These are phyloP conservation scores for Neofusicoccum ribis DNA, from an alignment of 2,329 filamentous ascomycete species.

Conservation along the genomic window DNA sequence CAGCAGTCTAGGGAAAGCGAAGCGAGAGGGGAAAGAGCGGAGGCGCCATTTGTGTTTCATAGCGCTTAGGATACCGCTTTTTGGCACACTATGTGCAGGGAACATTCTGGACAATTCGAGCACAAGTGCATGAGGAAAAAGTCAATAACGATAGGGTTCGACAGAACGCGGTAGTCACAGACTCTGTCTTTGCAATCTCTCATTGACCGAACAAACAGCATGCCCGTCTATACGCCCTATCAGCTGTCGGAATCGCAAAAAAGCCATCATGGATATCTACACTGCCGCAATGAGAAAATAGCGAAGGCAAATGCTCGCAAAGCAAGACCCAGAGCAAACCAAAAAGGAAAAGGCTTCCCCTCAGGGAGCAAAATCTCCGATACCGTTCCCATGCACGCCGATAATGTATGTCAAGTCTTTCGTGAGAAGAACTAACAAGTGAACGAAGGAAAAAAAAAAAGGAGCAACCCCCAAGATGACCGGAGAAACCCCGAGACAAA, in stretches of 20 bases:
- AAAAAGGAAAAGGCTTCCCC: neutral
- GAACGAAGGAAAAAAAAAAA: neutral
- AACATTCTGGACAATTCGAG: neutral
- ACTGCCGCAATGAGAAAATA: neutral
- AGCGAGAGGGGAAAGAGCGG: neutral
- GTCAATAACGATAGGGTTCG: neutral
- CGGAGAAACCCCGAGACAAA: constrained; percentile 1
- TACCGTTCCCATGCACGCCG: constrained; percentile 8
- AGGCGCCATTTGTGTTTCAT: neutral
- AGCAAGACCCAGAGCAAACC: neutral
- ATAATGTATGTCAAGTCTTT: constrained; percentile 6
- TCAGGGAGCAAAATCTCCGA: neutral
- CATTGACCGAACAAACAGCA: constrained; percentile 2
- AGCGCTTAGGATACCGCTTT: neutral
- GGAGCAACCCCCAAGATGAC: neutral
- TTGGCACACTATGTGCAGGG: neutral
- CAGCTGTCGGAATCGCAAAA: neutral
- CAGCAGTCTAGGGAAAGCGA: neutral
- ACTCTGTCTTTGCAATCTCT: neutral
- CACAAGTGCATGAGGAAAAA: neutral
- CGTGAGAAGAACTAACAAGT: neutral
- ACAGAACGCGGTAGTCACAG: neutral
- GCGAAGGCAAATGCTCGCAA: neutral
- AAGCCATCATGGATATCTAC: constrained; percentile 14
- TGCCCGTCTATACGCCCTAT: constrained; percentile 9